A percentile compares a stretch with the other conserved stretches of the same genome.
Evolutionary conservation across 306 rosid species (phyloP).

Genomic region (Trichosanthes cucumerina): DNA sequence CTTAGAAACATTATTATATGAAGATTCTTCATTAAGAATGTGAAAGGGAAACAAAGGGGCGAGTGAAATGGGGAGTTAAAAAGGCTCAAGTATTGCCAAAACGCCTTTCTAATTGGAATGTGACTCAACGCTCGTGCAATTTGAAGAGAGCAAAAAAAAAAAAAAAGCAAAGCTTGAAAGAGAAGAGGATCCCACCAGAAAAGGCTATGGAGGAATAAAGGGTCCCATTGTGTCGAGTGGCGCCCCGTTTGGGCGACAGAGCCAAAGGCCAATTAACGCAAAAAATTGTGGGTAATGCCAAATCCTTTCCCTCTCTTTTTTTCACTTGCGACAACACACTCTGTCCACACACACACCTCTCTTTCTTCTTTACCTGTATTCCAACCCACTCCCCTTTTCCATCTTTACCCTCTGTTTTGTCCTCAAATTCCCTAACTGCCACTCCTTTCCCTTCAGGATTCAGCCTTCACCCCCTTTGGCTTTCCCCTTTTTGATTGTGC

Average conservation of each 20-base stretch:
- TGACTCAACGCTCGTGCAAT: slow-evolving; percentile 10
- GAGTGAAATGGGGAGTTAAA: neutral
- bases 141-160: neutral
- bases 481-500: slow-evolving; percentile 16
- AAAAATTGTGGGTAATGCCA: slow-evolving; percentile 22
- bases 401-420: slow-evolving; percentile 15
- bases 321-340: neutral
- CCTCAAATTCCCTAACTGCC: slow-evolving; percentile 21
- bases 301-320: slow-evolving; percentile 8
- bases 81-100: neutral
- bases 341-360: neutral
- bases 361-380: slow-evolving; percentile 11
- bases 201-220: neutral
- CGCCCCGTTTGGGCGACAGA: slow-evolving; percentile 44
- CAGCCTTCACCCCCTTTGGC: neutral
- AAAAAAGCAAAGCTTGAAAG: neutral
- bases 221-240: slow-evolving; percentile 69
- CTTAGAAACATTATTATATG: too few species aligned
- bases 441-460: neutral
- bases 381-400: slow-evolving; percentile 18
- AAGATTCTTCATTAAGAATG: too few species aligned
- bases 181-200: slow-evolving; percentile 21
- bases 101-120: neutral
- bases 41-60: too few species aligned
- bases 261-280: slow-evolving; percentile 37